Evolutionary conservation across 1,284 basidiomycete species (phyloP).

Genomic region (Leccinum cinnamomeum): DNA sequence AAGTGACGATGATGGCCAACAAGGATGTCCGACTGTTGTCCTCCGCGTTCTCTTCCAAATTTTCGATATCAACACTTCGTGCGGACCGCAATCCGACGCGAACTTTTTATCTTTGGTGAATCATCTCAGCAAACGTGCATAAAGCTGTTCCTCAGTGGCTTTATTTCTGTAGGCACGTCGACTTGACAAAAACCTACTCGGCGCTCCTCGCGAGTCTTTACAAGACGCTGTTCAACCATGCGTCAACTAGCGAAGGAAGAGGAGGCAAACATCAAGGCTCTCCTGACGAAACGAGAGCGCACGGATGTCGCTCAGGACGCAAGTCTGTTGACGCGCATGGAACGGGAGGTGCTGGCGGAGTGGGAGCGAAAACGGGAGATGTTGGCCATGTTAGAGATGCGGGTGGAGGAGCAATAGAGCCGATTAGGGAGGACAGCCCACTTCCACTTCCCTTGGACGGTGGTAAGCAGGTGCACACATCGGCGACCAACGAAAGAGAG

Average conservation of each 20-base stretch:
- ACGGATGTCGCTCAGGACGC: constrained; percentile 79
- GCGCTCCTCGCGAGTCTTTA: constrained; percentile 78
- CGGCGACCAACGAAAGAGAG: too few species aligned
- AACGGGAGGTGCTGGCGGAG: constrained; percentile 63
- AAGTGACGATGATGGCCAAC: constrained; percentile 88
- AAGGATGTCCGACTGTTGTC: constrained; percentile 86
- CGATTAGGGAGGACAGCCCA: too few species aligned
- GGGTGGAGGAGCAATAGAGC: constrained; percentile 62
- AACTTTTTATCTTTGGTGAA: constrained; percentile 86
- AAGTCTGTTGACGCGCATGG: constrained; percentile 62
- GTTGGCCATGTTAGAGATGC: constrained; percentile 48
- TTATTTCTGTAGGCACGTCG: constrained; percentile 64
- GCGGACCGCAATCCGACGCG: constrained; percentile 83
- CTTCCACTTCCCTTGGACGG: too few species aligned
- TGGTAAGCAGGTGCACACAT: too few species aligned
- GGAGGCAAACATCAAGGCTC: too few species aligned
- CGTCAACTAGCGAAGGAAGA: too few species aligned
- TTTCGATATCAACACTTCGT: constrained; percentile 82
- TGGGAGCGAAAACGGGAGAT: constrained; percentile 73
- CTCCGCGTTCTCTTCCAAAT: constrained; percentile 75
- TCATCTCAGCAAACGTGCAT: not conserved
- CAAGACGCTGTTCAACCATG: constrained; percentile 82
- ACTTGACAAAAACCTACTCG: constrained; percentile 78
- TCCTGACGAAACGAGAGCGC: constrained; percentile 78
- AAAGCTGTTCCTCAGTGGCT: not conserved